phyloP scores from a whole-genome alignment of 2,329 filamentous ascomycete genomes.

The Colletotrichum sansevieriae region DNA sequence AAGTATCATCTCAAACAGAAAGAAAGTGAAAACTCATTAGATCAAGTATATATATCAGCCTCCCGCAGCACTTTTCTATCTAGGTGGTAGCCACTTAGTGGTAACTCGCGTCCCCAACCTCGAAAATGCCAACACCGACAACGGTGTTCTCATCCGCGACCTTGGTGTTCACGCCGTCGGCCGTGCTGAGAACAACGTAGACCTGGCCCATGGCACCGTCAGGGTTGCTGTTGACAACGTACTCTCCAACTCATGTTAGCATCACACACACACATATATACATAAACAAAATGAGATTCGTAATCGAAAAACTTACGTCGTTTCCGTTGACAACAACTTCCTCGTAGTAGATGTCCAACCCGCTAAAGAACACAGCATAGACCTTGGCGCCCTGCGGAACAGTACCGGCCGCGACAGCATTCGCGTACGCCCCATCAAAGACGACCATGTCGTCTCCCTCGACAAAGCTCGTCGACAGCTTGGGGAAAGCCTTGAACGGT shows the following conservation, averaged over 20 bases:
- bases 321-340: conserved; percentile 17
- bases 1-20: not conserved
- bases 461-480: conserved; percentile 52
- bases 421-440: conserved; percentile 45
- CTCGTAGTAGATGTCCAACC: conserved; percentile 44
- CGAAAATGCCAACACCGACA: conserved; percentile 54
- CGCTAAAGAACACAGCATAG: conserved; percentile 53
- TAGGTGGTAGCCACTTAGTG: not conserved
- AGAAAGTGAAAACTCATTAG: no score
- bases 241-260: conserved; percentile 35
- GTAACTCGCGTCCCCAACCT: conserved; percentile 38
- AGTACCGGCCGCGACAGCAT: conserved; percentile 35
- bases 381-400: conserved; percentile 38
- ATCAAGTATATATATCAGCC: not conserved
- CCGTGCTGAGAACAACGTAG: conserved; percentile 55
- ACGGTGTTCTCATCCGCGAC: conserved; percentile 54
- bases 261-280: conserved; percentile 3
- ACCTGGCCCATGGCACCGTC: conserved; percentile 54
- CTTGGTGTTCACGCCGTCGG: conserved; percentile 47
- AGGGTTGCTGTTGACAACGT: conserved; percentile 46
- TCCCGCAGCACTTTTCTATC: not conserved
- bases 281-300: no score
- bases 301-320: conserved; percentile 42
- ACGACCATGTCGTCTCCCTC: conserved; percentile 43
- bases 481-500: conserved; percentile 72